Evolutionary conservation across 192 early-diverging fungal species (phyloP), one percentile per base, ranked within the genome.

Genomic region (Anaeromyces robustus): DNA sequence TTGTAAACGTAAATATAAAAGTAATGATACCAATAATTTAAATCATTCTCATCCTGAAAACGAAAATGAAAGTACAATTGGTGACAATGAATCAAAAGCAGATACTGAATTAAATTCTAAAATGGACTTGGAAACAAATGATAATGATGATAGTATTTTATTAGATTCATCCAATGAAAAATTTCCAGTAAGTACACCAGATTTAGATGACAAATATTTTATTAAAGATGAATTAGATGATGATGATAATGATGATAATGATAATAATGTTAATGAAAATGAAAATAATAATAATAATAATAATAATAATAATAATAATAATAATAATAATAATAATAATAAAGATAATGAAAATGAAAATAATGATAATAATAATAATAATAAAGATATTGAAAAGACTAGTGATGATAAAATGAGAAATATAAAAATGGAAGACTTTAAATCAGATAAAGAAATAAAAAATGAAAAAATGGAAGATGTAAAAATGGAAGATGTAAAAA

Each of bases 11-110:
- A 86, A 81, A 28, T 87, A 87, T 77, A 86, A 88, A 14, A 87
- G 80, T 32, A 87, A 88, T 41, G 81, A 87, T 29, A 81, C 80
- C 78, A 89, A 91, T 79, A n/a, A n/a, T n/a, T n/a, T n/a, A n/a
- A n/a, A n/a, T n/a, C n/a, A n/a, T n/a, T n/a, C n/a, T n/a, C n/a
- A 87, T 86, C 3, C 84, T 83, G 18, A 79, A 88, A 0, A 83
- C 83, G 68, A 32, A 32, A 34, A 18, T 83, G 82, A 9, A 85
- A 82, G 32, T 86, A 82, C 68, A n/a, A 79, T 32, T n/a, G 52
- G 52, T 68, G 52, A 68, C n/a, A n/a, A n/a, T 68, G 52, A 68
- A 68, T 68, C 52, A 14, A 52, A 32, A 80, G 29, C 29, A 79
- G 37, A 80, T 39, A 31, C 37, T 28, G 41, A 41, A 30, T n/a